Conservation (phyloP, 768 basidiomycete genomes). For the Boletellus sp. region DNA sequence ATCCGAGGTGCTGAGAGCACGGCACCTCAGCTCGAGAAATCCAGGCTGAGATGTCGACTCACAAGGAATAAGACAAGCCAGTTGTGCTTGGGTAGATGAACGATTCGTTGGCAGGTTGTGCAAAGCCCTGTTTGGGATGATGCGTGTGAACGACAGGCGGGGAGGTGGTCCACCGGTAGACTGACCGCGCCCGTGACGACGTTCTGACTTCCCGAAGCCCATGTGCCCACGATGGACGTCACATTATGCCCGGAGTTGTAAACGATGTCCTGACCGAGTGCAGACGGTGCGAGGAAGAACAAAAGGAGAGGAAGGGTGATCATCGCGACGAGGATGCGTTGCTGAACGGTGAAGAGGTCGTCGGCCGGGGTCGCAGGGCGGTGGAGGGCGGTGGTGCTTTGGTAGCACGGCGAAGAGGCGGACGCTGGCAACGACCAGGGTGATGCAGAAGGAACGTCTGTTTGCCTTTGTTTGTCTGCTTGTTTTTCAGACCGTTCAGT, state of each 20-base stretch:
- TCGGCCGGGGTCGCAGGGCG: background rate
- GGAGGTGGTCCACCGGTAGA: constrained; percentile 16
- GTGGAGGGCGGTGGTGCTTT: background rate
- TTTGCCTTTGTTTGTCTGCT: constrained; percentile 25
- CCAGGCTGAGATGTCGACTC: constrained; percentile 25
- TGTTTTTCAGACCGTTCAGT: constrained; percentile 7
- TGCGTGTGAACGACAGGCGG: background rate
- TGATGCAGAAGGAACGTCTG: constrained; percentile 17
- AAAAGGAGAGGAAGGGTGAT: constrained; percentile 24
- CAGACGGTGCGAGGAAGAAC: constrained; percentile 26
- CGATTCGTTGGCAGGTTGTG: constrained; percentile 73
- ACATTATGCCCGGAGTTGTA: constrained; percentile 57
- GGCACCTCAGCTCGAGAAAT: background rate
- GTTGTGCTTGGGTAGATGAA: constrained; percentile 85
- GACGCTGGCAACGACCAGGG: constrained; percentile 32
- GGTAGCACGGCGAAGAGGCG: constrained; percentile 9
- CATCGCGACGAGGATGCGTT: constrained; percentile 10
- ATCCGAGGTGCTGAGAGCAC: constrained; percentile 51
- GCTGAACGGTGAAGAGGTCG: too few species aligned
- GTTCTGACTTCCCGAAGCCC: constrained; percentile 73
- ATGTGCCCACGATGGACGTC: constrained; percentile 74
- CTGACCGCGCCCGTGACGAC: constrained; percentile 83
- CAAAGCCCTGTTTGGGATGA: constrained; percentile 61
- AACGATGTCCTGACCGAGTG: constrained; percentile 35
- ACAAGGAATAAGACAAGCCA: constrained; percentile 90